Evolutionary conservation across 176 grass and related monocot species (phyloP).

Genomic region (Eragrostis nindensis): DNA sequence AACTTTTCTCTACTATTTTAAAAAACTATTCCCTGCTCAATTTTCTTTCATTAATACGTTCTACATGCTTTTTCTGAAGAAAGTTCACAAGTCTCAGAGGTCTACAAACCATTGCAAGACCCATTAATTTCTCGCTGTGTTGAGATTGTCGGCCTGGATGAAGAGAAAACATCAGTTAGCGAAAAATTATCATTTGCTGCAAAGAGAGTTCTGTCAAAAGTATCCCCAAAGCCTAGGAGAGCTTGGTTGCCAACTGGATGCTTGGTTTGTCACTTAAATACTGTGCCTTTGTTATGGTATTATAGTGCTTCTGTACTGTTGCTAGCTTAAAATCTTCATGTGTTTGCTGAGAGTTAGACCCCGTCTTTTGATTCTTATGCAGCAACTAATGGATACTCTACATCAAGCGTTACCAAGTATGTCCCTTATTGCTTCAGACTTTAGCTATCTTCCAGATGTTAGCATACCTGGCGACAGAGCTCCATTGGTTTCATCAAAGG

Average conservation of each 20-base stretch:
- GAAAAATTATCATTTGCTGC: slow-evolving; percentile 63
- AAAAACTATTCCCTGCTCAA: slow-evolving; percentile 18
- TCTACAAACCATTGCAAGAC: slow-evolving; percentile 95
- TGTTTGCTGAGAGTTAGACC: background rate
- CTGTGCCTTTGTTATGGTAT: slow-evolving; percentile 14
- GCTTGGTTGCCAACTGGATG: slow-evolving; percentile 97
- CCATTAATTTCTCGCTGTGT: slow-evolving; percentile 69
- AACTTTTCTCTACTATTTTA: slow-evolving; percentile 7
- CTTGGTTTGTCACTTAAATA: slow-evolving; percentile 60
- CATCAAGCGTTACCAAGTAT: slow-evolving; percentile 90
- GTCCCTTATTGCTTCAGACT: slow-evolving; percentile 94
- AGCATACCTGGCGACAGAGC: slow-evolving; percentile 88
- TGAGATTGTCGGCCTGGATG: slow-evolving; percentile 74
- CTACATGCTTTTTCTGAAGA: slow-evolving; percentile 56
- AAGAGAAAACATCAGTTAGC: slow-evolving; percentile 45
- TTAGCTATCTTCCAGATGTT: slow-evolving; percentile 98
- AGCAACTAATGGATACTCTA: slow-evolving; percentile 89
- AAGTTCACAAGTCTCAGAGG: slow-evolving; percentile 77
- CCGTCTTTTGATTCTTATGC: slow-evolving; percentile 11
- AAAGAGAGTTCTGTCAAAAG: slow-evolving; percentile 72
- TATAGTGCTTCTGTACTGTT: background rate
- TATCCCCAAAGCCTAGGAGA: slow-evolving; percentile 81
- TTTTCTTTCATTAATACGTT: slow-evolving; percentile 31
- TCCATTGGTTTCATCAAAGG: slow-evolving; percentile 93
- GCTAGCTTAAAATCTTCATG: slow-evolving; percentile 12